phyloP scores from a whole-genome alignment of 768 basidiomycete species.

The Russula ochroleuca region DNA sequence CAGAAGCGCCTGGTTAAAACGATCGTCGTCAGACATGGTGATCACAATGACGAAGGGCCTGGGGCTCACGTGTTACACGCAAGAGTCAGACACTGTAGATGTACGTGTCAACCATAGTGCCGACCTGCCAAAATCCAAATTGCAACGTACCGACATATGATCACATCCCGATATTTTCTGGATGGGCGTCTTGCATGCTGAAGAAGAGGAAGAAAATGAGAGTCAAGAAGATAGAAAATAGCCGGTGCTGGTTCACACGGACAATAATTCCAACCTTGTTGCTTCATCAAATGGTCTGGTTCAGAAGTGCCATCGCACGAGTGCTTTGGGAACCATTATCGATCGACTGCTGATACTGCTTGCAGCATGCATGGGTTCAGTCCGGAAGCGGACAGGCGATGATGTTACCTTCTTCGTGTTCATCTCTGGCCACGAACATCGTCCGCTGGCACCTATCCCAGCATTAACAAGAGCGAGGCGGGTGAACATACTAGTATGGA shows the following conservation, averaged over 20 bases:
- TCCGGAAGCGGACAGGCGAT: constrained; percentile 33
- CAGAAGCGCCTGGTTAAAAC: constrained; percentile 43
- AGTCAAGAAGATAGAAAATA: not conserved
- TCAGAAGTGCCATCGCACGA: constrained; percentile 37
- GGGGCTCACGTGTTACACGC: constrained; percentile 46
- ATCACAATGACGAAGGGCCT: not conserved
- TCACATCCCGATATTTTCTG: constrained; percentile 52
- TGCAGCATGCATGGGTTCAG: constrained; percentile 35
- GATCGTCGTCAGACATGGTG: not conserved
- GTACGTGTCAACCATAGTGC: not conserved
- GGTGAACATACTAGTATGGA: too few species aligned
- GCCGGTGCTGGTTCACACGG: constrained; percentile 28
- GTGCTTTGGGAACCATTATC: constrained; percentile 28
- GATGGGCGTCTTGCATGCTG: constrained; percentile 50
- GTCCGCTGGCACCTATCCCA: constrained; percentile 9
- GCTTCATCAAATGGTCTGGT: constrained; percentile 32
- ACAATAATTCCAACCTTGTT: constrained; percentile 36
- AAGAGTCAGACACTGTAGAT: constrained; percentile 46
- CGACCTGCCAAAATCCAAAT: not conserved
- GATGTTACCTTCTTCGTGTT: constrained; percentile 28
- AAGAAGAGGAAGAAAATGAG: not conserved
- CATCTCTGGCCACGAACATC: constrained; percentile 33
- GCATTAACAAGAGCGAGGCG: not conserved
- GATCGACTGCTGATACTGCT: constrained; percentile 33
- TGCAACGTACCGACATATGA: constrained; percentile 51